Percentiles rank a stretch among this genome's conserved stretches.
phyloP scores from a whole-genome alignment of 257 asterid species.

The Solanum arcanum region DNA sequence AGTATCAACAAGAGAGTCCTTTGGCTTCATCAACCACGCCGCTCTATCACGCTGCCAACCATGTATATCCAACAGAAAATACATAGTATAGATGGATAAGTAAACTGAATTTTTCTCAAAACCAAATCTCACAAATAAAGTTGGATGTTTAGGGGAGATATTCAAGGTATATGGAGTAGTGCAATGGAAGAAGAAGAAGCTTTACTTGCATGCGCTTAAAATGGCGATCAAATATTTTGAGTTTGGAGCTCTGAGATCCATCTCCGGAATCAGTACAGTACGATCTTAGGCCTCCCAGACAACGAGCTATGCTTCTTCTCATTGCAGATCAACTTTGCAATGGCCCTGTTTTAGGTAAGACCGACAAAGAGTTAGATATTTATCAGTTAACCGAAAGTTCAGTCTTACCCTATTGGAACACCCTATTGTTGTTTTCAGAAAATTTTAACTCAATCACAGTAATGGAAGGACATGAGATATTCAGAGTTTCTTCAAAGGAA shows the following conservation, averaged over 20 bases:
- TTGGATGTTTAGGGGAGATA: not conserved
- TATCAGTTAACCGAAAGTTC: not conserved
- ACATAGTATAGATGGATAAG: not conserved
- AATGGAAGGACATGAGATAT: not conserved
- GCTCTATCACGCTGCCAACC: constrained; percentile 79
- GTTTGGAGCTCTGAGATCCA: constrained; percentile 38
- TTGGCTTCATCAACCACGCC: constrained; percentile 74
- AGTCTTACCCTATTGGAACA: not conserved
- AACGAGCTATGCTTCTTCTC: not conserved
- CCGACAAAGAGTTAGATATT: not conserved
- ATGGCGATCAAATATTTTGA: constrained; percentile 74
- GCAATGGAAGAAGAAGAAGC: not conserved
- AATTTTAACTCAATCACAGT: not conserved
- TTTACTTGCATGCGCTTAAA: constrained; percentile 83
- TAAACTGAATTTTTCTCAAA: not conserved
- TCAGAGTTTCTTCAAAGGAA: not conserved
- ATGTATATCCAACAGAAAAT: not conserved
- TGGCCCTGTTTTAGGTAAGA: not conserved
- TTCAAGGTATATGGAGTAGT: not conserved
- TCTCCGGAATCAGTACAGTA: constrained; percentile 32
- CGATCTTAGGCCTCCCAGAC: constrained; percentile 31
- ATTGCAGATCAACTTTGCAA: not conserved
- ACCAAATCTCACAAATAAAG: not conserved
- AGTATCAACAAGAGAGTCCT: constrained; percentile 63
- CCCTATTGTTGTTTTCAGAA: not conserved